Base-by-base conservation (phyloP, 257 asterid genomes). In the Plantago major region DNA sequence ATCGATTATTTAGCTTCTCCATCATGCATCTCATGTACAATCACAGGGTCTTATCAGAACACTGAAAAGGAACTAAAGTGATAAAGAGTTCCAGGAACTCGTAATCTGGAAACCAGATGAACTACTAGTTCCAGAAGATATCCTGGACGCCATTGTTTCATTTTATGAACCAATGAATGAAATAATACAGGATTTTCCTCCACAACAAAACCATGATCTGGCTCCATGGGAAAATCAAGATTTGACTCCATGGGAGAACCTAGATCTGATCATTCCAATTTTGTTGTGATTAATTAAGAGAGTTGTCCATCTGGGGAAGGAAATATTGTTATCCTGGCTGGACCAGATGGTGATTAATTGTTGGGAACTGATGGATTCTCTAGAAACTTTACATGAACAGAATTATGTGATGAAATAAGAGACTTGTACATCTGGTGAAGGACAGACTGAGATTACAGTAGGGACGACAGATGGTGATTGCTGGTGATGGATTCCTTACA, bases 291-390 rank as follows among this genome's bases (percentile, higher is more conserved):
- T 14, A 18, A 37, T 58, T 40, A 42, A 38, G 19, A 18, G 9
- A 43, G 14, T 7, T 1, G 11, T 56, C 3, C 12, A 28, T 45
- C 46, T 1, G 26, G 26, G 9, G 60, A 67, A 6, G 74, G 53
- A 44, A 47, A 61, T 4, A 46, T 72, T 7, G 82, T 72, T 44
- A 76, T 76, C 58, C 82, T 87, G 3, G 51, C 65, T 28, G 89
- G 76, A n/a, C 42, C 61, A 9, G 89, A 76, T 40, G 18, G 54
- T 12, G 79, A 79, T 46, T 53, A 70, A 22, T 22, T 22, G 26
- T 40, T 84, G 82, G 93, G 74, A 66, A 65, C 43, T 77, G 55
- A 19, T 77, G 55, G 82, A 74, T 48, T 54, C 72, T 4, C 45
- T 75, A 44, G 79, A 63, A 13, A 63, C 74, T 7, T 50, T 42